A percentile compares a stretch with the other conserved stretches of the same genome.
Conservation (phyloP, 345 rosid species). For the Camelina sativa region DNA sequence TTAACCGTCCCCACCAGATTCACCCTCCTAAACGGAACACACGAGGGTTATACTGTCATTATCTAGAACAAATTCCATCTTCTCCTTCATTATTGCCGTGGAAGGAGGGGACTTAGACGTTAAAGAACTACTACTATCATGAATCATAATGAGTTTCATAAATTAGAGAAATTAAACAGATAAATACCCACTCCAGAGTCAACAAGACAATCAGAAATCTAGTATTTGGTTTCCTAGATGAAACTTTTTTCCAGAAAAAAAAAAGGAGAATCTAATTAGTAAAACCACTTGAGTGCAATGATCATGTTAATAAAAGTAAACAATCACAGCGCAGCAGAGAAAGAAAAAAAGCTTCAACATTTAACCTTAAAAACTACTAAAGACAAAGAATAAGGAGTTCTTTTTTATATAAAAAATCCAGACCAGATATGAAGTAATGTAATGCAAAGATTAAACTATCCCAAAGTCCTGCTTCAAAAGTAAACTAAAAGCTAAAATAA, state of each 20-base stretch:
- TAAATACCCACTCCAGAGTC: constrained; percentile 35
- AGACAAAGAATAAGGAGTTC: constrained; percentile 14
- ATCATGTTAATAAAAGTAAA: constrained; percentile 36
- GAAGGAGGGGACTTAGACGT: constrained; percentile 48
- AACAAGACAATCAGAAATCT: constrained; percentile 28
- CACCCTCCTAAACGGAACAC: constrained; percentile 12
- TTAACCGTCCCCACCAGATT: constrained; percentile 40
- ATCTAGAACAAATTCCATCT: constrained; percentile 30
- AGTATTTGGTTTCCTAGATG: constrained; percentile 44
- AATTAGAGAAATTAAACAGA: constrained; percentile 11
- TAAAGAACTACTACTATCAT: constrained; percentile 31
- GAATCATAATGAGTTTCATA: constrained; percentile 25
- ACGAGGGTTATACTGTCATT: constrained; percentile 49
- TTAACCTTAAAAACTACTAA: constrained; percentile 31
- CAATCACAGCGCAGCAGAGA: constrained; percentile 31
- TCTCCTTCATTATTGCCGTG: constrained; percentile 66
- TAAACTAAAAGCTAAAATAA: background rate
- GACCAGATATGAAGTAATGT: constrained; percentile 21
- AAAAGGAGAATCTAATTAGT: constrained; percentile 33
- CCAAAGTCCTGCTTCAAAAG: constrained; percentile 21
- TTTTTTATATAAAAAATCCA: background rate
- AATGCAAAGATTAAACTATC: constrained; percentile 17
- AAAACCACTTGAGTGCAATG: constrained; percentile 27
- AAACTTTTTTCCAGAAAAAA: background rate
- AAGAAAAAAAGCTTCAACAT: constrained; percentile 25